Evolutionary conservation across 192 early-diverging fungal species (phyloP).

Genomic region (Gamsiella multidivaricata): DNA sequence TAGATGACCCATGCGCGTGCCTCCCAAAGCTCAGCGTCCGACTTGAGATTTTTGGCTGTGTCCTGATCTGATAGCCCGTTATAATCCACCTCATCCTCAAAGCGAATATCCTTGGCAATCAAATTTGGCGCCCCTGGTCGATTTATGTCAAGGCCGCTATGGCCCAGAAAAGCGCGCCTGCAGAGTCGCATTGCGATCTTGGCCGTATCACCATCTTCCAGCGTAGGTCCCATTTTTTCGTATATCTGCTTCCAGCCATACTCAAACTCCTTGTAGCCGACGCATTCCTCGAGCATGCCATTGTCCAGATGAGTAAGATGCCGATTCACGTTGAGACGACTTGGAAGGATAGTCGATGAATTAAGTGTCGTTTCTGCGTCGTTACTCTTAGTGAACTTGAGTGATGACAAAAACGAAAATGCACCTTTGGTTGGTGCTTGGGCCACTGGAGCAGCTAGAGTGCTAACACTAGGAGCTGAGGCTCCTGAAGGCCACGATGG

Average conservation of each 20-base stretch:
- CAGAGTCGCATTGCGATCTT: slow-evolving; percentile 50
- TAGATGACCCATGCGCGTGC: slow-evolving; percentile 48
- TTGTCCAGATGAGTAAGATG: slow-evolving; percentile 46
- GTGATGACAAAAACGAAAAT: slow-evolving; percentile 37
- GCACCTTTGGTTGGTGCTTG: slow-evolving; percentile 10
- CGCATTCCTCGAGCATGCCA: slow-evolving; percentile 45
- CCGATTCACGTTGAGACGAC: slow-evolving; percentile 31
- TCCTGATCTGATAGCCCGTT: not conserved
- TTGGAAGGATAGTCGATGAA: slow-evolving; percentile 23
- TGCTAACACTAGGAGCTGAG: slow-evolving; percentile 8
- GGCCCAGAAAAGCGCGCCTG: slow-evolving; percentile 31
- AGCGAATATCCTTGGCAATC: slow-evolving; percentile 8
- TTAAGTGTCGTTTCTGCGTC: not conserved
- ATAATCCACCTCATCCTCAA: slow-evolving; percentile 2
- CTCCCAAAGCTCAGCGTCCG: slow-evolving; percentile 41
- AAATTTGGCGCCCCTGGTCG: slow-evolving; percentile 16
- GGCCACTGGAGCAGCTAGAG: not conserved
- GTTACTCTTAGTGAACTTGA: slow-evolving; percentile 36
- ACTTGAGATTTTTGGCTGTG: too few relatives aligned
- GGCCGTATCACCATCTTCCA: slow-evolving; percentile 38
- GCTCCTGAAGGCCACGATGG: slow-evolving; percentile 44
- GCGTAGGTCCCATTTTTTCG: slow-evolving; percentile 39
- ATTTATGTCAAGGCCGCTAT: slow-evolving; percentile 14
- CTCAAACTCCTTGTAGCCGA: slow-evolving; percentile 40
- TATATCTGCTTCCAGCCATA: slow-evolving; percentile 47